A percentile compares a stretch with the other conserved stretches of the same genome.
Evolutionary conservation across 2,329 filamentous ascomycete genomes (phyloP).

Genomic region (Penicillium sp.): DNA sequence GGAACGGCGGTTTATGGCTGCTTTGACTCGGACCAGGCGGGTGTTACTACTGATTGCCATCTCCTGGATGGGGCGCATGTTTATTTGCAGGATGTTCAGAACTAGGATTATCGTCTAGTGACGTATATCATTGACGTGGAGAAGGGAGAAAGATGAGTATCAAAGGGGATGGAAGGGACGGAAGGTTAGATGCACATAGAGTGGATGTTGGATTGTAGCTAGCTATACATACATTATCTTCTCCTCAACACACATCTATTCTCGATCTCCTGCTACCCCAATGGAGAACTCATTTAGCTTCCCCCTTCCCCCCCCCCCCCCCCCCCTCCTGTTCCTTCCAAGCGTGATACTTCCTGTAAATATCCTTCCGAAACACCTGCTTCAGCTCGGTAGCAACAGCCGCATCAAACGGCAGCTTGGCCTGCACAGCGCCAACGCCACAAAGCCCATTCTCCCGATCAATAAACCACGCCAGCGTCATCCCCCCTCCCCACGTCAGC

Average conservation of each 20-base stretch:
- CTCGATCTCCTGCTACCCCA: neutral
- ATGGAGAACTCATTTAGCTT: neutral
- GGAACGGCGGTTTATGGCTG: neutral
- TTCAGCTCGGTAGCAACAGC: conserved; percentile 40
- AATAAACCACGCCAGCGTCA: conserved; percentile 56
- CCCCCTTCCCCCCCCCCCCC: no score
- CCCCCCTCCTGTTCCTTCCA: neutral
- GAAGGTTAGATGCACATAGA: no score
- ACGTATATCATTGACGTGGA: no score
- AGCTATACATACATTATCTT: no score
- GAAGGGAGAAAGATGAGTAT: no score
- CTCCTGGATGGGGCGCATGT: neutral
- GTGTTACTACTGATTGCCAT: neutral
- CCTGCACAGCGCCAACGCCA: conserved; percentile 48
- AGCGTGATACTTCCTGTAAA: conserved; percentile 45
- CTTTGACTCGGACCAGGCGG: neutral
- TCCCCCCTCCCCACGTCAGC: conserved; percentile 54
- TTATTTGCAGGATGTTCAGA: neutral
- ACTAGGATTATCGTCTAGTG: neutral
- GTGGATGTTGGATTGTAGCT: no score
- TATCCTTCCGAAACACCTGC: conserved; percentile 48
- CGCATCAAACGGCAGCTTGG: conserved; percentile 41
- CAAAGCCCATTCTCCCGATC: conserved; percentile 55
- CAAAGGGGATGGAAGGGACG: no score
- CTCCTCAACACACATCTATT: no score